Evolutionary conservation across 2,329 filamentous ascomycete genomes (phyloP).

Genomic region (Sporothrix globosa): DNA sequence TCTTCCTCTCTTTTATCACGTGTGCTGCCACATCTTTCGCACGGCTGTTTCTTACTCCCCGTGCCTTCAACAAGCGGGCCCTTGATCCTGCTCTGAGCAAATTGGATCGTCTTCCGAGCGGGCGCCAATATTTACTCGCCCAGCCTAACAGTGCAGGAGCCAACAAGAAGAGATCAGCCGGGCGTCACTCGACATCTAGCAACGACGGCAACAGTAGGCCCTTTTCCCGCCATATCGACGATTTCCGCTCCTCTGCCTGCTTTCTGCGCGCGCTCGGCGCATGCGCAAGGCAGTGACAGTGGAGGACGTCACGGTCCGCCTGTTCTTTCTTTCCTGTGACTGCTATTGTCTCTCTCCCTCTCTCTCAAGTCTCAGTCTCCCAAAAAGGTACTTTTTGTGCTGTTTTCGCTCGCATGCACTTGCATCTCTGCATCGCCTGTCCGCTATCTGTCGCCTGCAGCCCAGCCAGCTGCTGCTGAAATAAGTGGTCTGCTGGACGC

Average conservation of each 20-base stretch:
- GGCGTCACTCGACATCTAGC: slow-evolving; percentile 30
- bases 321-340: background rate
- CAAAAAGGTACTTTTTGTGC: background rate
- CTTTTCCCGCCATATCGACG: slow-evolving; percentile 9
- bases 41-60: background rate
- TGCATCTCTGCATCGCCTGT: slow-evolving; percentile 27
- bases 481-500: slow-evolving; percentile 32
- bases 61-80: slow-evolving; percentile 19
- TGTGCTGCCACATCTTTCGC: background rate
- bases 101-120: slow-evolving; percentile 31
- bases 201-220: slow-evolving; percentile 19
- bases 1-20: background rate
- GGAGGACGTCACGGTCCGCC: background rate
- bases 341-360: background rate
- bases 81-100: slow-evolving; percentile 15
- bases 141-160: slow-evolving; percentile 25
- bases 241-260: background rate
- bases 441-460: slow-evolving; percentile 24
- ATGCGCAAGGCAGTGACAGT: slow-evolving; percentile 5
- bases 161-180: slow-evolving; percentile 22
- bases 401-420: slow-evolving; percentile 14
- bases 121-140: slow-evolving; percentile 26
- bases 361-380: background rate
- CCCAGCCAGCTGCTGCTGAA: slow-evolving; percentile 30
- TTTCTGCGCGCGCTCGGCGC: slow-evolving; percentile 2